A percentile compares a stretch with the other conserved stretches of the same genome.
phyloP scores from a whole-genome alignment of 2,329 filamentous ascomycete species.

The Aspergillus hiratsukae region DNA sequence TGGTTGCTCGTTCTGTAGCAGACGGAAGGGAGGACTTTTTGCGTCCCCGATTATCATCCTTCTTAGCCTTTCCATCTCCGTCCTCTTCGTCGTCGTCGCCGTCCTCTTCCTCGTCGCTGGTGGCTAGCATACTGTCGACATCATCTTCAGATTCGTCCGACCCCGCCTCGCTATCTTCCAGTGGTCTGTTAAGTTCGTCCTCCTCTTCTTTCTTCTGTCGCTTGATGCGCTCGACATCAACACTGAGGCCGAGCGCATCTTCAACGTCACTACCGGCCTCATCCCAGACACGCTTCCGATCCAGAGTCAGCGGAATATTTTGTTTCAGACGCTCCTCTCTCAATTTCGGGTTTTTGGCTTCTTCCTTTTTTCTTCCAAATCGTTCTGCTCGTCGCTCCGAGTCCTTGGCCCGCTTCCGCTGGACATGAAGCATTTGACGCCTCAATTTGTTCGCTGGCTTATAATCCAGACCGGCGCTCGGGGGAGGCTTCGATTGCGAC shows the following conservation, averaged over 20 bases:
- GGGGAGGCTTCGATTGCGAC: slow-evolving; percentile 38
- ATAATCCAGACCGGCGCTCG: slow-evolving; percentile 46
- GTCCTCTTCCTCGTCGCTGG: slow-evolving; percentile 50
- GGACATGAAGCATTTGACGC: slow-evolving; percentile 71
- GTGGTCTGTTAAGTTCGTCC: slow-evolving; percentile 32
- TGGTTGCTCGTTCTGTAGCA: slow-evolving; percentile 49
- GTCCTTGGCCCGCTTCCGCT: slow-evolving; percentile 72
- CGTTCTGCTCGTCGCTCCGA: slow-evolving; percentile 71
- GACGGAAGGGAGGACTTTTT: slow-evolving; percentile 34
- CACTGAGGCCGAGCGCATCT: slow-evolving; percentile 43
- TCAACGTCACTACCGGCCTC: slow-evolving; percentile 56
- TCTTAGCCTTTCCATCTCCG: slow-evolving; percentile 23
- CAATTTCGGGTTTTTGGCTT: slow-evolving; percentile 75
- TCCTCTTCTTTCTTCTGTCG: slow-evolving; percentile 45
- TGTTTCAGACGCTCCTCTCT: slow-evolving; percentile 67
- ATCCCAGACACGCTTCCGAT: slow-evolving; percentile 88
- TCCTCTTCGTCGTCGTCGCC: slow-evolving; percentile 45
- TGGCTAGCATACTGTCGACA: slow-evolving; percentile 70
- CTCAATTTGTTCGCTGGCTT: slow-evolving; percentile 72
- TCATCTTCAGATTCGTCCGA: slow-evolving; percentile 45
- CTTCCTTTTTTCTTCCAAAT: slow-evolving; percentile 75
- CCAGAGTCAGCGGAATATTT: slow-evolving; percentile 77
- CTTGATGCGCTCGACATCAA: slow-evolving; percentile 48
- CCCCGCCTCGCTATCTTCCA: slow-evolving; percentile 39
- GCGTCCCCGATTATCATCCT: slow-evolving; percentile 34